A percentile compares a stretch with the other conserved stretches of the same genome.
Conservation (phyloP, 345 rosid genomes). For the Brassica juncea region DNA sequence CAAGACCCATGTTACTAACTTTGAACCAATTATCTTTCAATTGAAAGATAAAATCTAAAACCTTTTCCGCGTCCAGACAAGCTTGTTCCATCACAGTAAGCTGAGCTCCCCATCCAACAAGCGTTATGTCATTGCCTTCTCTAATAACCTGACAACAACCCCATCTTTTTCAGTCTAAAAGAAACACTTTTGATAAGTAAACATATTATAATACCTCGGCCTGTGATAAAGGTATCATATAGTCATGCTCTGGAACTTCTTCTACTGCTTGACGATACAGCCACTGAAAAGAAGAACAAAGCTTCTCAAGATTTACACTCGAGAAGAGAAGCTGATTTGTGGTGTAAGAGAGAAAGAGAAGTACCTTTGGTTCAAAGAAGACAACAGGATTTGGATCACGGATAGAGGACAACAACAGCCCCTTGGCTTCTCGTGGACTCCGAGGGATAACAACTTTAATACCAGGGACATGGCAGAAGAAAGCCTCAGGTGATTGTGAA, state of each 20-base stretch:
- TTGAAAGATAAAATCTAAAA: conserved; percentile 20
- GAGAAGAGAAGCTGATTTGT: neutral
- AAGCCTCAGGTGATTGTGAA: conserved; percentile 94
- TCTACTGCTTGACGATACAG: conserved; percentile 84
- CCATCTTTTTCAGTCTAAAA: conserved; percentile 13
- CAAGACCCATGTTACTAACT: neutral
- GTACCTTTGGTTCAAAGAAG: conserved; percentile 92
- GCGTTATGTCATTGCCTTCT: conserved; percentile 83
- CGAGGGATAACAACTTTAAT: conserved; percentile 95
- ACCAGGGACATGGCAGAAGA: conserved; percentile 96
- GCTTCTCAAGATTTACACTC: neutral
- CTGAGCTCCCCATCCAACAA: conserved; percentile 98
- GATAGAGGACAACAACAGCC: conserved; percentile 70
- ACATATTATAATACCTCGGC: conserved; percentile 62
- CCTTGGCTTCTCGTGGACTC: conserved; percentile 87
- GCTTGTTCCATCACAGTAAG: conserved; percentile 86
- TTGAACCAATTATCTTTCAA: neutral
- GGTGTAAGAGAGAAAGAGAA: neutral
- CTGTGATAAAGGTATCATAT: conserved; percentile 82
- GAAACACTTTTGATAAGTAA: neutral
- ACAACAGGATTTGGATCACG: conserved; percentile 86
- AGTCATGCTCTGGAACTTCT: conserved; percentile 87
- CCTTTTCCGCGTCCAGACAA: conserved; percentile 77
- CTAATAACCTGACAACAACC: conserved; percentile 61
- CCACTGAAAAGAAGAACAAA: conserved; percentile 54